These are phyloP conservation scores for Smallanthus sonchifolius DNA, from an alignment of 129 eudicot genomes.

Conservation along the genomic window DNA sequence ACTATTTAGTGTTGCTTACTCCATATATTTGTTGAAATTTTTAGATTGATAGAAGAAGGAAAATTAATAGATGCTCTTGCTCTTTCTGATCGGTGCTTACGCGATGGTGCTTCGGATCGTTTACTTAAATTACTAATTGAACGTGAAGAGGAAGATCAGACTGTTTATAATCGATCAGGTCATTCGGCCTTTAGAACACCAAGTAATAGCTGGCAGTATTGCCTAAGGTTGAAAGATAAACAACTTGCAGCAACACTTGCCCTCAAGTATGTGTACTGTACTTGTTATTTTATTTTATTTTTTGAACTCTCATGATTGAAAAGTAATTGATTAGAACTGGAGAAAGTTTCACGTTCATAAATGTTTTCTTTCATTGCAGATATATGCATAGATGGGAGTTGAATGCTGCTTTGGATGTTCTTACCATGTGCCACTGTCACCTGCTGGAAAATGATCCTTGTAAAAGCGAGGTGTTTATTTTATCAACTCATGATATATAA, in stretches of 20 bases:
- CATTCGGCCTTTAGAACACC: slow-evolving; percentile 38
- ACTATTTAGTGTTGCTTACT: slow-evolving; percentile 14
- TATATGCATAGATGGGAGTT: slow-evolving; percentile 93
- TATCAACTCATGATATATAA: slow-evolving; percentile 8
- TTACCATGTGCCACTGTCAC: slow-evolving; percentile 98
- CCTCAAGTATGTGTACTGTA: slow-evolving; percentile 49
- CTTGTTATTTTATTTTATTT: background rate
- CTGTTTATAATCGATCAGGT: slow-evolving; percentile 36
- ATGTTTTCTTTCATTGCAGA: slow-evolving; percentile 39
- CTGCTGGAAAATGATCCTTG: slow-evolving; percentile 60
- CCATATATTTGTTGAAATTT: background rate
- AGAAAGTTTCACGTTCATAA: background rate
- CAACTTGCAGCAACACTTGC: slow-evolving; percentile 90
- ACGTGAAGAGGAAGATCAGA: slow-evolving; percentile 58
- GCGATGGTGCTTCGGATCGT: slow-evolving; percentile 85
- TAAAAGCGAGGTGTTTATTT: slow-evolving; percentile 54
- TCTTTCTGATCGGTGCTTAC: slow-evolving; percentile 91
- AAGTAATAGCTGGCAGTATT: slow-evolving; percentile 94
- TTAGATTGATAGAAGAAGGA: slow-evolving; percentile 87
- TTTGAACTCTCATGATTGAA: background rate
- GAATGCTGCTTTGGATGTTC: slow-evolving; percentile 95
- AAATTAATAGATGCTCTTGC: slow-evolving; percentile 97
- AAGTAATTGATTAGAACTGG: background rate
- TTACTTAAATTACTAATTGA: slow-evolving; percentile 79
- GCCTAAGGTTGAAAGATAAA: slow-evolving; percentile 83